Evolutionary conservation across 2,329 filamentous ascomycete genomes (phyloP), one percentile per base, ranked within the genome.

Genomic region (Scedosporium dehoogii): DNA sequence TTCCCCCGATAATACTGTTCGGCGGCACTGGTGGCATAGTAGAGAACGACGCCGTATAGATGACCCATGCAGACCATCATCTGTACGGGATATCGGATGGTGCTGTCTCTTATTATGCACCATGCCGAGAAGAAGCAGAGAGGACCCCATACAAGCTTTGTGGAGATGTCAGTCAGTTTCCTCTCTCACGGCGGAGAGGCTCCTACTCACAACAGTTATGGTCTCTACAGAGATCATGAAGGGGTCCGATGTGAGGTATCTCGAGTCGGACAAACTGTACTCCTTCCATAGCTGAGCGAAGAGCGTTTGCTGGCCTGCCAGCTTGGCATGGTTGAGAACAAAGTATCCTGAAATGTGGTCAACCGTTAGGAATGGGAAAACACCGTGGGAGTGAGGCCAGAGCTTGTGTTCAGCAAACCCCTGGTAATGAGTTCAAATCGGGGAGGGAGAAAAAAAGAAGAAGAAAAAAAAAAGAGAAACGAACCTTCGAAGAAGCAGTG

Each of bases 241-340:
- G 1, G 87, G 82, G 70, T 94, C 89, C 18, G 86, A 85, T 2
- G 88, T 92, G 68, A 96, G 78, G 70, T 96, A 96, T 53, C 92
- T 83, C 62, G 91, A 96, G 75, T 96, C 92, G 2, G 90, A 92
- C 41, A 92, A 81, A 3, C 90, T 82, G 72, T 96, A 96, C 74
- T 96, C 92, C 72, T 96, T 96, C 92, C 92, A 96, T 55, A 96
- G 79, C 76, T 96, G 91, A 2, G 88, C 90, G 63, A 92, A 88
- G 6, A 94, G 75, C 62, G 87, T 85, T 71, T 91, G 87, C 64
- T 84, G 84, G 10, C 82, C 78, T 0, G 86, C 84, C 71, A 96
- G 81, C 25, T 76, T 77, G 23, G 78, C 74, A 72, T 90, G 88
- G 71, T 92, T 85, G 66, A 83, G 73, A 65, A 92, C 81, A 71